Conservation (phyloP, 2,329 filamentous ascomycete species). For the Cercospora sojina region DNA sequence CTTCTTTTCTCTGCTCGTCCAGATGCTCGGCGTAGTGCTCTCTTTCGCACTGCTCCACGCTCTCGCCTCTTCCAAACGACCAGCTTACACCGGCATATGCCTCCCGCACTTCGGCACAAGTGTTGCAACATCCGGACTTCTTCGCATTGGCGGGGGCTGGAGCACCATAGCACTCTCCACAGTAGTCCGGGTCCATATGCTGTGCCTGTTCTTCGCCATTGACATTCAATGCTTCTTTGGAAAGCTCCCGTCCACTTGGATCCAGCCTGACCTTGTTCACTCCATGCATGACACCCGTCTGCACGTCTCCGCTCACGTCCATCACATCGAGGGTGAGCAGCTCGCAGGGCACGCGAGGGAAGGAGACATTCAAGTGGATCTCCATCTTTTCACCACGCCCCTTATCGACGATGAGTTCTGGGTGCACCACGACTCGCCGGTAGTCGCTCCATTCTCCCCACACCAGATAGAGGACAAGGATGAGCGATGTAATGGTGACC, state of each 20-base stretch:
- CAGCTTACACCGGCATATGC: constrained; percentile 86
- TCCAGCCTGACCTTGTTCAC: constrained; percentile 85
- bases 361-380: constrained; percentile 96
- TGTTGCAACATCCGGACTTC: constrained; percentile 93
- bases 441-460: constrained; percentile 98
- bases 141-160: constrained; percentile 65
- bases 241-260: constrained; percentile 73
- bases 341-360: constrained; percentile 91
- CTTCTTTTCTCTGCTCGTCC: constrained; percentile 83
- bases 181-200: constrained; percentile 90
- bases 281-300: constrained; percentile 89
- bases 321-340: constrained; percentile 96
- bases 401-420: constrained; percentile 94
- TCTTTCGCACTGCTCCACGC: constrained; percentile 90
- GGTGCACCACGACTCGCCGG: constrained; percentile 77
- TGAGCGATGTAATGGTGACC: constrained; percentile 85
- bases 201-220: constrained; percentile 64
- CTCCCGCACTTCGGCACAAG: constrained; percentile 93
- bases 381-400: constrained; percentile 98
- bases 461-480: constrained; percentile 83
- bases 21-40: constrained; percentile 91
- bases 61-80: constrained; percentile 90
- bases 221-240: constrained; percentile 67
- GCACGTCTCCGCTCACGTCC: constrained; percentile 97
- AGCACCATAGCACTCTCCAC: constrained; percentile 89